These are phyloP conservation scores for Debaryomyces coudertii DNA, from an alignment of 1,139 yeast genomes.

Conservation along the genomic window DNA sequence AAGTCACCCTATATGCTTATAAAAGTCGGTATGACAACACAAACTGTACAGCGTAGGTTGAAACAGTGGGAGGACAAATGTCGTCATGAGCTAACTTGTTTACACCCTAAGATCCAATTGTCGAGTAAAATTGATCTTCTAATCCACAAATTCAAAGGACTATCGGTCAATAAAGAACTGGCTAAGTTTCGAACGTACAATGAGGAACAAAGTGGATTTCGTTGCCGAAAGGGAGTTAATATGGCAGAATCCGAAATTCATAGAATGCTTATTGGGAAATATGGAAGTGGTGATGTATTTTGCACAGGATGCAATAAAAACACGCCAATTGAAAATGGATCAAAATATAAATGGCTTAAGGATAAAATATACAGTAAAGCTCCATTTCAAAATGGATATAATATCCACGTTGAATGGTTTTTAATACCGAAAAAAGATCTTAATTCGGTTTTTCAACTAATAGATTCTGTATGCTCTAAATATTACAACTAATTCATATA, in stretches of 20 bases:
- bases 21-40: constrained; percentile 61
- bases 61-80: constrained; percentile 61
- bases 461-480: constrained; percentile 34
- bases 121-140: constrained; percentile 13
- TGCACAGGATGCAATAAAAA: constrained; percentile 40
- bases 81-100: constrained; percentile 42
- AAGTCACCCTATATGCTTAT: constrained; percentile 44
- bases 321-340: constrained; percentile 8
- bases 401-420: constrained; percentile 63
- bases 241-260: constrained; percentile 50
- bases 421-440: constrained; percentile 51
- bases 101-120: constrained; percentile 30
- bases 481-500: constrained; percentile 7
- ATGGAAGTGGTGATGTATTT: constrained; percentile 47
- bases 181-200: constrained; percentile 15
- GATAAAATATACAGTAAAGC: background rate
- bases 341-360: constrained; percentile 12
- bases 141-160: constrained; percentile 14
- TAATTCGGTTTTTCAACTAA: constrained; percentile 37
- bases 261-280: constrained; percentile 29
- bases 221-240: constrained; percentile 28
- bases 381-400: constrained; percentile 22
- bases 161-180: constrained; percentile 9
- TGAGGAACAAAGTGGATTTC: constrained; percentile 35
- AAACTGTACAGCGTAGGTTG: constrained; percentile 44